Evolutionary conservation across 1,139 yeast species (phyloP), one percentile per base, ranked within the genome.

Genomic region (Blastobotrys aristatus): DNA sequence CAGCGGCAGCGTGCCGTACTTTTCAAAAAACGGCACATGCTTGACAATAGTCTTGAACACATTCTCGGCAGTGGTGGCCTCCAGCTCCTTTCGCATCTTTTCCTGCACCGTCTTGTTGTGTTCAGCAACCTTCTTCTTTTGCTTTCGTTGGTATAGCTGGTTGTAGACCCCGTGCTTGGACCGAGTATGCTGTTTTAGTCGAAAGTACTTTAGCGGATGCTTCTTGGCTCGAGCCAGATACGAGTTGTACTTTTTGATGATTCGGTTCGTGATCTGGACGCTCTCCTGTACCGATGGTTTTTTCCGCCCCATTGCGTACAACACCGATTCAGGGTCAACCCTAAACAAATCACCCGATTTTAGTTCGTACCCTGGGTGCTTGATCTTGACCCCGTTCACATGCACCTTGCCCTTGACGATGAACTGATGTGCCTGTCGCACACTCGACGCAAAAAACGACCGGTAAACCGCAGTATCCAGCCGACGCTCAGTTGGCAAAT

Each of bases 381-480:
- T 80, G 53, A 90, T 83, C 50, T 64, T 69, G 18, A 73, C 77
- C 6, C 96, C 97, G 63, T 92, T 92, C 31, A 92, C 97, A 54
- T 74, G 72, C 16, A 92, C 98, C 57, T 83, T 75, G 0, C 96
- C 96, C 46, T 81, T 82, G 24, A 86, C 69, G 51, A 92, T 82
- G 61, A 85, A 89, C 64, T 86, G 90, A 57, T 96, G 80, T 1
- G 98, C 96, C 68, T 92, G 97, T 73, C 97, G 82, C 6, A 88
- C 80, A 6, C 96, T 86, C 5, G 96, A 79, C 3, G 98, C 96
- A 71, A 92, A 90, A 84, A 92, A 76, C 32, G 97, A 75, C 67
- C 98, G 80, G 70, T 87, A 92, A 11, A 92, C 61, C 1, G 97
- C 97, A 63, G 84, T 79, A 64, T 92, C 98, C 36, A 92, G 75